These are phyloP conservation scores for Phyllosticta capitalensis DNA, from an alignment of 2,329 filamentous ascomycete species.

Conservation along the genomic window DNA sequence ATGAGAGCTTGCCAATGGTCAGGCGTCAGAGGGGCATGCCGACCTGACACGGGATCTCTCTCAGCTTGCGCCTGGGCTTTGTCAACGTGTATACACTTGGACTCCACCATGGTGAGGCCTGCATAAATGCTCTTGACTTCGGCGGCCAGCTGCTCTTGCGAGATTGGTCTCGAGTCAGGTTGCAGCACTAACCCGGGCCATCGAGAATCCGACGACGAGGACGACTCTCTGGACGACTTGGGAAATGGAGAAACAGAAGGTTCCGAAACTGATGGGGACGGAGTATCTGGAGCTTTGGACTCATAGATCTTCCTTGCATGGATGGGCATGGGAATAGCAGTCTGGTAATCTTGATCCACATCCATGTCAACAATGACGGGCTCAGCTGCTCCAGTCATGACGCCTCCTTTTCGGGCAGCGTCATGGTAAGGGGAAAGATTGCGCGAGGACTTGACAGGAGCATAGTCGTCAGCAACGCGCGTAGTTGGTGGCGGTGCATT, in stretches of 20 bases:
- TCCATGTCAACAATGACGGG: slow-evolving; percentile 3
- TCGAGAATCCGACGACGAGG: slow-evolving; percentile 21
- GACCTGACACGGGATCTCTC: slow-evolving; percentile 38
- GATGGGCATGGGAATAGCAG: not conserved
- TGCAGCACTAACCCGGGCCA: slow-evolving; percentile 41
- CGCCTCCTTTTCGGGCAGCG: slow-evolving; percentile 6
- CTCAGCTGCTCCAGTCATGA: not conserved
- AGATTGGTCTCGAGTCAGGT: slow-evolving; percentile 58
- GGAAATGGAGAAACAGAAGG: slow-evolving; percentile 4
- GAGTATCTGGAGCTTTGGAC: not conserved
- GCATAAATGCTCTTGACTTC: slow-evolving; percentile 81
- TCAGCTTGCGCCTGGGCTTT: slow-evolving; percentile 47
- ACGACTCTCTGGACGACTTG: slow-evolving; percentile 24
- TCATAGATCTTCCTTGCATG: not conserved
- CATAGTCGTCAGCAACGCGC: not conserved
- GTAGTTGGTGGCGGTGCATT: not conserved
- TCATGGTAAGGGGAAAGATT: slow-evolving; percentile 9
- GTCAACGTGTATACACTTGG: slow-evolving; percentile 77
- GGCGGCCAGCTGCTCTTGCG: slow-evolving; percentile 66
- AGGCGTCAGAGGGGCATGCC: slow-evolving; percentile 36
- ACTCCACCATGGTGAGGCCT: slow-evolving; percentile 76
- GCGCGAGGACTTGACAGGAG: not conserved
- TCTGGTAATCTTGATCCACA: slow-evolving; percentile 1
- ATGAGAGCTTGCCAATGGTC: slow-evolving; percentile 83
- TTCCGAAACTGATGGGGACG: not conserved